These are phyloP conservation scores for Sphagnum fallax DNA, from an alignment of 228 moss, liverwort and hornwort species.

Conservation along the genomic window DNA sequence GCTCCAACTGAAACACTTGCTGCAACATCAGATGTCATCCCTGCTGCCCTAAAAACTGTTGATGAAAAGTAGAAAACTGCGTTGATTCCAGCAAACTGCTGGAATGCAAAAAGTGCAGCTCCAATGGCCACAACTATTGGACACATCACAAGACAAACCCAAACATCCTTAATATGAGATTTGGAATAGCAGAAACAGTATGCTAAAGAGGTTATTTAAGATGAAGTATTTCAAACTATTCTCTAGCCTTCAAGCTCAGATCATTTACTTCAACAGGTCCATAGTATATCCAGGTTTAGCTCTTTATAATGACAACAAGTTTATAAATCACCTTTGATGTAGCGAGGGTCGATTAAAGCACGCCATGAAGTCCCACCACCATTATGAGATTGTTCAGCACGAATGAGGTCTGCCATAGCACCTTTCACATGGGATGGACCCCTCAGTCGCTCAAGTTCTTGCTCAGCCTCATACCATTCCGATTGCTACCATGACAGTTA, in stretches of 20 bases:
- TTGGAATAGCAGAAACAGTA: no score
- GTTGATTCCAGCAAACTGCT: slow-evolving; percentile 88
- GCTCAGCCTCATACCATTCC: slow-evolving; percentile 46
- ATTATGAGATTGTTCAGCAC: slow-evolving; percentile 59
- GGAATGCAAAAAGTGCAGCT: slow-evolving; percentile 66
- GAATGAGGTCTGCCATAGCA: slow-evolving; percentile 61
- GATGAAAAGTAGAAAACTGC: slow-evolving; percentile 91
- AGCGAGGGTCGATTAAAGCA: slow-evolving; percentile 54
- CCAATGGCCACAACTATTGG: slow-evolving; percentile 56
- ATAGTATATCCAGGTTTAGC: not conserved
- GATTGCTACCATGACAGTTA: slow-evolving; percentile 38
- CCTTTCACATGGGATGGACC: slow-evolving; percentile 59
- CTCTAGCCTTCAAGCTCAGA: no score
- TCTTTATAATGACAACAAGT: no score
- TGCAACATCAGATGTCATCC: slow-evolving; percentile 53
- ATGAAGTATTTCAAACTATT: no score
- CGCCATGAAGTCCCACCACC: slow-evolving; percentile 63
- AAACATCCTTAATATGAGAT: not conserved
- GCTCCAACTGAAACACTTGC: slow-evolving; percentile 79
- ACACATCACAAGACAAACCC: slow-evolving; percentile 8
- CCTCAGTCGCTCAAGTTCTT: slow-evolving; percentile 58
- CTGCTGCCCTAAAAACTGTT: slow-evolving; percentile 78
- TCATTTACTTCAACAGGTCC: no score
- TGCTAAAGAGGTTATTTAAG: no score
- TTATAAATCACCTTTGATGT: slow-evolving; percentile 38